Percentiles rank a stretch among this genome's conserved stretches.
Evolutionary conservation across 106 monocot genomes (phyloP).

Genomic region (Amphibolis antarctica): DNA sequence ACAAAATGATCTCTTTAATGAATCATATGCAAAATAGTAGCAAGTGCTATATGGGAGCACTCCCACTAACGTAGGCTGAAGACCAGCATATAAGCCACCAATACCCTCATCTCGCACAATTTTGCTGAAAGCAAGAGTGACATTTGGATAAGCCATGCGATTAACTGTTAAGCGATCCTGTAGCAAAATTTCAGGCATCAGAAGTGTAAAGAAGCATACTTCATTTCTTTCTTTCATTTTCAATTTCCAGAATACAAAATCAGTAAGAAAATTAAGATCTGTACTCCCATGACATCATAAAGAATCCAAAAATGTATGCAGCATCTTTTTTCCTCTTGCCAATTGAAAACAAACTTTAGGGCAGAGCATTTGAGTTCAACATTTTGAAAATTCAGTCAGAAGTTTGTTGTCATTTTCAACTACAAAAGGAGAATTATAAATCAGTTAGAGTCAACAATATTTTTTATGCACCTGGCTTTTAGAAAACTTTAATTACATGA

Average conservation of each 20-base stretch:
- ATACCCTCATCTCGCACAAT: conserved; percentile 58
- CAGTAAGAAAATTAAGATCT: background rate
- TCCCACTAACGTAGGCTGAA: conserved; percentile 74
- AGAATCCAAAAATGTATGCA: too few relatives aligned
- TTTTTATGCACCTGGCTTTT: too few relatives aligned
- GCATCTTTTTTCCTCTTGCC: too few relatives aligned
- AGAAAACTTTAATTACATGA: too few relatives aligned
- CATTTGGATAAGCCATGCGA: conserved; percentile 51
- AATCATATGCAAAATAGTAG: conserved; percentile 96
- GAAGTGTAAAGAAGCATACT: background rate
- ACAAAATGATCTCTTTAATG: conserved; percentile 68
- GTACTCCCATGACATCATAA: background rate
- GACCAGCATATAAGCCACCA: conserved; percentile 72
- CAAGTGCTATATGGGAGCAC: conserved; percentile 98
- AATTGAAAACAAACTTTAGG: too few relatives aligned
- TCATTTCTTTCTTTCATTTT: background rate
- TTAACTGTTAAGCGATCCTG: conserved; percentile 90
- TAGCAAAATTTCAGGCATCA: background rate
- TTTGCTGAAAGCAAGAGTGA: conserved; percentile 53
- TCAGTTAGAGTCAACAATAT: too few relatives aligned
- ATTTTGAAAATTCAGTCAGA: too few relatives aligned
- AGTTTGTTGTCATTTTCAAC: too few relatives aligned
- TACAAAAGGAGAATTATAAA: too few relatives aligned
- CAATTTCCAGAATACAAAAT: background rate
- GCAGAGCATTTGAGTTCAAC: too few relatives aligned